A percentile compares a stretch with the other conserved stretches of the same genome.
Conservation (phyloP, 1,284 basidiomycete genomes). For the Veloporphyrellus conicus region DNA sequence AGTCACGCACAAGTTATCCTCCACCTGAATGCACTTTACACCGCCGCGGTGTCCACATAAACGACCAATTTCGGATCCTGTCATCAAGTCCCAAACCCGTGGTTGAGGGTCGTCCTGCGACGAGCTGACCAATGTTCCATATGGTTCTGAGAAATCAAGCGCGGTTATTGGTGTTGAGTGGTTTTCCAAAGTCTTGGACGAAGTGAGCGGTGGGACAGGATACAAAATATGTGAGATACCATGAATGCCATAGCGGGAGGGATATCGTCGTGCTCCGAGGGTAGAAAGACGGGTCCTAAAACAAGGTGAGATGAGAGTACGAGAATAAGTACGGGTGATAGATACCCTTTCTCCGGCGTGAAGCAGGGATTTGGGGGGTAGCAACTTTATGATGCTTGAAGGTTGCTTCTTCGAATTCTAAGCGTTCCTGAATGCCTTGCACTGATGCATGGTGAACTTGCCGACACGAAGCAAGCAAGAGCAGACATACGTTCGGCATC, state of each 20-base stretch:
- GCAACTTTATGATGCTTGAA: constrained; percentile 35
- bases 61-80: constrained; percentile 76
- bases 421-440: constrained; percentile 80
- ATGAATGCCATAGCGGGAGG: constrained; percentile 96
- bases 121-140: constrained; percentile 87
- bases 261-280: constrained; percentile 95
- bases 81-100: constrained; percentile 84
- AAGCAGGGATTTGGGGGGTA: constrained; percentile 47
- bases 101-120: constrained; percentile 76
- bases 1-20: constrained; percentile 87
- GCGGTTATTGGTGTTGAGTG: constrained; percentile 83
- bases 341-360: constrained; percentile 71
- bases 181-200: constrained; percentile 67
- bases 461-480: constrained; percentile 1
- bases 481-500: constrained; percentile 80
- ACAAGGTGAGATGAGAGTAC: constrained; percentile 11
- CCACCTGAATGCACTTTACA: constrained; percentile 91
- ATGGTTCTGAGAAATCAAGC: constrained; percentile 95
- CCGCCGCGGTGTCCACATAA: constrained; percentile 74
- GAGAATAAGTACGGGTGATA: constrained; percentile 12
- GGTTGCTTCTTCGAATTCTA: constrained; percentile 60
- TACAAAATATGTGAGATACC: constrained; percentile 43
- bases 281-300: constrained; percentile 87
- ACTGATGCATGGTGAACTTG: constrained; percentile 44
- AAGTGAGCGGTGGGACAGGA: constrained; percentile 4